A percentile compares a stretch with the other conserved stretches of the same genome.
Conservation (phyloP, 23 red algal genomes). For the Chondrus crispus region DNA sequence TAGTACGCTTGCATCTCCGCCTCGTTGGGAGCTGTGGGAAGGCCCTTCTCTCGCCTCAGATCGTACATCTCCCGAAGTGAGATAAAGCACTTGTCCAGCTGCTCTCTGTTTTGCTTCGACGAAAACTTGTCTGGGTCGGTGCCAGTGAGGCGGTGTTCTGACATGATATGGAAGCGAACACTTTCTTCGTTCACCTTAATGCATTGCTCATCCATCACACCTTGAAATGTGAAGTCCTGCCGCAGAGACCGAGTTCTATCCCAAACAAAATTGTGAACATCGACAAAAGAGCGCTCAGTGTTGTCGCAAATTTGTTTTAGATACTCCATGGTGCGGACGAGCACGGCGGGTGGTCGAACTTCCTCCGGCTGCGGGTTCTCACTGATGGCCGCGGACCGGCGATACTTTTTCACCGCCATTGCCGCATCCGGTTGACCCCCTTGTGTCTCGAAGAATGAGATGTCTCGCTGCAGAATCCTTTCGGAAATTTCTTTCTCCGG, state of each 20-base stretch:
- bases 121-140: constrained; percentile 67
- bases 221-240: constrained; percentile 93
- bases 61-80: constrained; percentile 93
- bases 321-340: constrained; percentile 83
- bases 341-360: constrained; percentile 69
- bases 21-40: constrained; percentile 32
- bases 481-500: constrained; percentile 60
- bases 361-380: constrained; percentile 72
- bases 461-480: constrained; percentile 63
- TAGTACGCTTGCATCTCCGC: constrained; percentile 63
- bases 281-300: constrained; percentile 44
- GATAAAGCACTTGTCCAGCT: constrained; percentile 95
- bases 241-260: constrained; percentile 93
- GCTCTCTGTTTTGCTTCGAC: constrained; percentile 94
- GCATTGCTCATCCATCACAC: constrained; percentile 59
- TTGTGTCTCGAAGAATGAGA: constrained; percentile 61
- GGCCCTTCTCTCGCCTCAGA: constrained; percentile 10
- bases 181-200: constrained; percentile 78
- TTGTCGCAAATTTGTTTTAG: constrained; percentile 55
- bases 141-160: constrained; percentile 65
- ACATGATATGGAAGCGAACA: constrained; percentile 94
- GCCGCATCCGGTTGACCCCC: constrained; percentile 51
- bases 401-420: constrained; percentile 93
- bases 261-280: constrained; percentile 87
- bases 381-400: constrained; percentile 80